Base-by-base conservation (phyloP, 208 protist genomes). In the Trypanosoma mega region DNA sequence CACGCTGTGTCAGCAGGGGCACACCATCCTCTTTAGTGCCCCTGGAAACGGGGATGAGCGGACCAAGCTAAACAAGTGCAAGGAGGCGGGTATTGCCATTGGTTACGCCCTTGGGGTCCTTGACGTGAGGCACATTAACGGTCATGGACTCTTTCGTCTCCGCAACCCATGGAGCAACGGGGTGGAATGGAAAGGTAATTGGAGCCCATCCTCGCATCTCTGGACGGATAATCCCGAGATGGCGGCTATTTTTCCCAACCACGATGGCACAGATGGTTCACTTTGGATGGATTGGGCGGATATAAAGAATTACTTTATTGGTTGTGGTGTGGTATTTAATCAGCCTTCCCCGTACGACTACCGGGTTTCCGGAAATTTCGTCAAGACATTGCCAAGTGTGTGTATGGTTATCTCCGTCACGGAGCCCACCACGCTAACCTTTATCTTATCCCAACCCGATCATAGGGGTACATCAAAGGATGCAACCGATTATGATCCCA, bases 151-250 rank as follows among this genome's bases (percentile, higher is more conserved):
- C 50, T 55, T 89, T 45, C 55, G 57, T 33, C 21, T 89, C 34
- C 77, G 82, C 23, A 85, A 89, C 43, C 80, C 84, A 36, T 88
- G 78, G 78, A 66, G 72, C 16, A 54, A 71, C 29, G 74, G 44
- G 3, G 71, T 52, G 20, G 61, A 81, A 57, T 91, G 84, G 80
- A 73, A 72, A 29, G 78, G 78, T 21, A 61, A 64, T 18, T 90
- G 83, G 83, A 51, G 68, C 12, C 66, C 55, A 30, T 44, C 58
- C 37, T 77, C 72, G 20, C 48, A 49, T 51, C 31, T 71, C 55
- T 90, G 83, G 83, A 51, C 65, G 48, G 53, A 72, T 51, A 50
- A 79, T 57, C 70, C 78, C 24, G 74, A 74, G 16, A 63, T 75
- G 27, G 69, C 66, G 1, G 72, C 54, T 16, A 62, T 60, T 11